Base-by-base conservation (phyloP, 495 filamentous ascomycete species). In the Aspergillus coremiiformis region DNA sequence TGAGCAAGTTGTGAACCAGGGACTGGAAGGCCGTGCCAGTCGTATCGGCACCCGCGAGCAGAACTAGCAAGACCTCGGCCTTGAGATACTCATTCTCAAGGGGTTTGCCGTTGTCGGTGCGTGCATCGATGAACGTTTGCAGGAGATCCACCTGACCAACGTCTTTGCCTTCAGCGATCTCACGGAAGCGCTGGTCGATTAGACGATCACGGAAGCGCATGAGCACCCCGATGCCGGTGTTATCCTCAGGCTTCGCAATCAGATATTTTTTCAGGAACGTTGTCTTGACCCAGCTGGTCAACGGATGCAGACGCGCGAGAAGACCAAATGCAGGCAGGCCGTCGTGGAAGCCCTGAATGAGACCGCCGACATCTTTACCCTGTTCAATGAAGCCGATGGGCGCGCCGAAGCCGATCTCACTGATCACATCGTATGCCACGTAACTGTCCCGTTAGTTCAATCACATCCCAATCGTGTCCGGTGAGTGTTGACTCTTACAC, bases 41-140 rank as follows among this genome's bases (percentile, higher is more conserved):
- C 10, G 84, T 84, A 53, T 89, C 84, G 7, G 81, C 77, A n/a
- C 81, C 82, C 2, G 82, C 83, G 9, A 84, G 68, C 41, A 83
- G 61, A 15, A 82, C 71, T 0, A 81, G 64, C 2, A 81, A 61
- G 19, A 78, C 73, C 62, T 81, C 80, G 0, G 77, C 75, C 47
- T 75, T 74, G 56, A 81, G 69, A 47, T 79, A 73, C 19, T 73
- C 70, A 55, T 74, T 60, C 10, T 73, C 67, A 5, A 80, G 59
- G 2, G 70, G 70, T 35, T 76, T 71, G 15, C 70, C 78, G 51
- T 69, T 65, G 5, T 75, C 69, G 0, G 61, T 72, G 22, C 68
- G 62, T 0, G 77, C 70, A 30, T 76, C 71, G 27, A 75, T 63
- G 49, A 76, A 70, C 1, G 63, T 71, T 49, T 62, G 54, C 24